Evolutionary conservation across 2,329 filamentous ascomycete species (phyloP).

Genomic region (Madurella mycetomatis): DNA sequence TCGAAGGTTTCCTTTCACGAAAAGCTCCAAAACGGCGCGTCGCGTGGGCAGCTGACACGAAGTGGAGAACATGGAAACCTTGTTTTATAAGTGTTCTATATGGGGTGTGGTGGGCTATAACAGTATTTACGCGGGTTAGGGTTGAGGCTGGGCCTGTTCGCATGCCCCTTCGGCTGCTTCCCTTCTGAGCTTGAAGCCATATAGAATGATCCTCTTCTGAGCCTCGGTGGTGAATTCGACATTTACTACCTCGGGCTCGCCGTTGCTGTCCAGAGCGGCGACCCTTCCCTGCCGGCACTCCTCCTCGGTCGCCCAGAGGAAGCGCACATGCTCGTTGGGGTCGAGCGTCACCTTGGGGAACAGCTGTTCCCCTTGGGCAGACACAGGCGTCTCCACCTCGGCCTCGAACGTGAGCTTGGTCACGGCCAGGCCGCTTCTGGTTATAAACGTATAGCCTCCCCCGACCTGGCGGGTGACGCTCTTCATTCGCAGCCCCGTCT

Average conservation of each 20-base stretch:
- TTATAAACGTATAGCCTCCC: slow-evolving; percentile 24
- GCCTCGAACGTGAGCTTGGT: slow-evolving; percentile 29
- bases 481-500: slow-evolving; percentile 34
- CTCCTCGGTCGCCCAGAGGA: slow-evolving; percentile 34
- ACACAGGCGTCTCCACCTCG: slow-evolving; percentile 18
- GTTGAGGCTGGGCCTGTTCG: not conserved
- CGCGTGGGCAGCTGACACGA: slow-evolving; percentile 20
- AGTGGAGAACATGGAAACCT: not conserved
- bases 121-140: slow-evolving; percentile 14
- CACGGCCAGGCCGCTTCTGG: slow-evolving; percentile 21
- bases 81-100: not conserved
- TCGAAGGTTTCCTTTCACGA: not conserved
- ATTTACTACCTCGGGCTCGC: slow-evolving; percentile 10
- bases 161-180: not conserved
- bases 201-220: slow-evolving; percentile 22
- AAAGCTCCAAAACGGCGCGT: slow-evolving; percentile 6
- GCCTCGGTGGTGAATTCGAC: slow-evolving; percentile 25
- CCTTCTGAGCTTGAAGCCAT: slow-evolving; percentile 22
- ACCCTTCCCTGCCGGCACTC: slow-evolving; percentile 26
- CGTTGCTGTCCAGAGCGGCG: not conserved
- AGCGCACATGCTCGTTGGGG: slow-evolving; percentile 33
- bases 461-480: slow-evolving; percentile 25
- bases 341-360: slow-evolving; percentile 28
- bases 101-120: too few species aligned
- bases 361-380: not conserved